Base-by-base conservation (phyloP, 163 green algal species). In the Scenedesmus sp. region DNA sequence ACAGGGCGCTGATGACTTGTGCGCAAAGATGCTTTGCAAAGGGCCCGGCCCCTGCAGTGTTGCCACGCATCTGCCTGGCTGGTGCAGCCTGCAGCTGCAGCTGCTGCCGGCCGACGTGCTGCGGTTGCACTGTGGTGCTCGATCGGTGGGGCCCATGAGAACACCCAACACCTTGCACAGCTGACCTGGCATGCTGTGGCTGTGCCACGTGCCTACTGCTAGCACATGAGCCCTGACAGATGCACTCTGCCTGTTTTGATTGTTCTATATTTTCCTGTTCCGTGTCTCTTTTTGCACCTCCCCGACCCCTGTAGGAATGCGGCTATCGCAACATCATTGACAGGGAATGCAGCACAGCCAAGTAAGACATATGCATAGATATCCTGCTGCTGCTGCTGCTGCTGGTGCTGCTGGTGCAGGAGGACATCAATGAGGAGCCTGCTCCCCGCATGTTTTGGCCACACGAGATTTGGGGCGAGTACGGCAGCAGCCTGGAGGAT, bases 371-470 rank as follows among this genome's bases (percentile, higher is more conserved):
- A 26, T 3, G 51, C 33, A 24, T 40, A 33, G 68, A 15, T 78
- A 35, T 78, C 65, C 1, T 68, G 24, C 18, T 68, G 13, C 37
- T 35, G n/a, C n/a, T n/a, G 80, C 30, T 42, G 44, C 80, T 86
- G 81, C 46, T 46, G 46, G 35, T 87, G 46, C 81, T 61, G 46
- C 84, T 81, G 33, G 35, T 56, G 59, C 94, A 97, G 94, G 98
- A 99, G 93, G 98, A 99, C 95, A 99, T 99, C 81, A 94, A 94
- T 79, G 98, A 99, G 93, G 96, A 99, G 94, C 98, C 98, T 40
- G 96, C 96, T 1, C 98, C 98, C 9, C 95, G 98, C 88, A 99
- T 99, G 98, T 99, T 99, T 89, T 99, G 98, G 98, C 98, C 98
- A 0, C 93, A 93, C 18, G 97, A 99, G 43, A 96, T 99, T n/a